Base-by-base conservation (phyloP, 2,329 filamentous ascomycete species). In the Curvularia verruculosa region DNA sequence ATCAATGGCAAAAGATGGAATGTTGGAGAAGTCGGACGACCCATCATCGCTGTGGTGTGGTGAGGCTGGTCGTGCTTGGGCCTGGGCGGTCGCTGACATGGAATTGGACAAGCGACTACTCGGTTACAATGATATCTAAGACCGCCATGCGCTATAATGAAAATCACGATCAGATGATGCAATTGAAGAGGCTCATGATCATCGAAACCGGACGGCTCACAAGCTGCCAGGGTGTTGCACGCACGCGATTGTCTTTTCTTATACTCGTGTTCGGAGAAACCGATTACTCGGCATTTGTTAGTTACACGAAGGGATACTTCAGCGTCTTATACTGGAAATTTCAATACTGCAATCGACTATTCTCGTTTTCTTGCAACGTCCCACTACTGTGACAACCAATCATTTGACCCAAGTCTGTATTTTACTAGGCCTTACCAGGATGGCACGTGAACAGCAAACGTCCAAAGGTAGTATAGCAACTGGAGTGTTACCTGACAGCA, bases 1-100 rank as follows among this genome's bases (percentile, higher is more conserved):
- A 64, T 80, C 79, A 5, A 82, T 83, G 77, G 78, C 79, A 40
- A 81, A 80, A 62, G 80, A 83, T 56, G 80, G 80, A 18, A 79
- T 82, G 77, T 70, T 84, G 40, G 81, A 84, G 58, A 80, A 79
- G 68, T 81, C 79, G 29, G 78, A 82, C 23, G 78, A 82, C 31
- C 80, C 82, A 6, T 81, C 81, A 28, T 77, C 78, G 5, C 68
- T 85, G 28, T 84, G 81, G 71, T 82, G 80, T 51, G 80, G 80
- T 29, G 80, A 82, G 59, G 80, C 80, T 46, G 79, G 80, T 15
- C 70, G 80, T 34, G 79, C 80, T 23, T 82, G 80, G 80, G 77
- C 76, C 23, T 82, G 80, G 80, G 78, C 78, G 21, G 70, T 79
- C 37, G 76, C 75, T 7, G 76, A 83, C 57, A 78, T 77, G 63